Base-by-base conservation (phyloP, 306 rosid species). In the Prinsepia uniflora region DNA sequence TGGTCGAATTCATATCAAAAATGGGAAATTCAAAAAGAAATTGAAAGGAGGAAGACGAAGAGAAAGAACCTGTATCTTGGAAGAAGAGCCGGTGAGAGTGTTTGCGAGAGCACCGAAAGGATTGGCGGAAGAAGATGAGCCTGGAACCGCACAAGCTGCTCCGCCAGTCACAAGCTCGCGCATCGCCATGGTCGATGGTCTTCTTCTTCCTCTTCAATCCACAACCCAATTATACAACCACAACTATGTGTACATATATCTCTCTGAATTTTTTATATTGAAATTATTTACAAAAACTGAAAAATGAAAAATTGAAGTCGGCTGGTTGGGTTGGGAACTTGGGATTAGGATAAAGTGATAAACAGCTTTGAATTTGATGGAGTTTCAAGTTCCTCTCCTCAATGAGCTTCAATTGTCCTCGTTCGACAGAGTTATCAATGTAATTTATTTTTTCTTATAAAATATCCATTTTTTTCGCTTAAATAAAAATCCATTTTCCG, bases 21-120 rank as follows among this genome's bases (percentile, higher is more conserved):
- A 47, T 2, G 7, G 45, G 0, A 14, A 15, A 39, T 8, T 1
- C 40, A 9, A 10, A 22, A 5, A 10, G 60, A 45, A 7, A 56
- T 12, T 4, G 45, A 30, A 4, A 12, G 36, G 9, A 24, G 49
- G 22, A 10, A 48, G 39, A 22, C 4, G 24, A 6, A 44, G 39
- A 34, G 40, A 20, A 10, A 7, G 22, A 15, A 88, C 95, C 91
- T 91, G 89, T n/a, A 85, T 85, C 79, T 91, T 91, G 50, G 96
- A 86, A 19, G 96, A 89, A 61, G 96, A 85, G 55, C 92, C 95
- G 42, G 85, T 11, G 47, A 95, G 86, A 17, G 84, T 84, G 85
- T 85, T 91, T 79, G 99, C 99, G 60, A 95, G 90, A 78, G 91
- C 82, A 42, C 90, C 96, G 6, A 95, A 82, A 44, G 99, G 99